Base-by-base conservation (phyloP, 805 yeast genomes). In the Maudiozyma serrabonitensis region DNA sequence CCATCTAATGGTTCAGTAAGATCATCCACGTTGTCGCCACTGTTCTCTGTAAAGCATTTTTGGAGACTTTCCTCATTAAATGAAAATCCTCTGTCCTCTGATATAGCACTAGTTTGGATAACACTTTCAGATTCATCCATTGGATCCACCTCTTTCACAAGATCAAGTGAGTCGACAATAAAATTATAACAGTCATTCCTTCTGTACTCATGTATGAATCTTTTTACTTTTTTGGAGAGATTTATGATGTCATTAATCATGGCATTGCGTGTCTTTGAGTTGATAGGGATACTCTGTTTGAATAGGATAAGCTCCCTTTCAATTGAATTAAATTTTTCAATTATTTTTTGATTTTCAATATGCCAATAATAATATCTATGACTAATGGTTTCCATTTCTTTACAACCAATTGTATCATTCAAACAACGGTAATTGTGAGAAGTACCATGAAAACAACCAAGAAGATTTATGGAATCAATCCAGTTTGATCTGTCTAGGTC, bases 141-240 rank as follows among this genome's bases (percentile, higher is more conserved):
- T 42, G 42, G 15, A 39, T 38, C 26, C 15, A 41, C 23, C 3
- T 45, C 44, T 15, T 26, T 8, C 6, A 37, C 34, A 2, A 23
- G 6, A 19, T 48, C 37, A 4, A 49, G 28, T 6, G 41, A 31
- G 37, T 46, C 50, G n/a, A 61, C 47, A 19, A 75, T 62, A 37
- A 63, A 64, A 15, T 67, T 53, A 58, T 75, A 75, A 25, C 73
- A 68, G 25, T 62, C 62, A 43, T 72, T 69, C 45, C 78, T 69
- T 48, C 74, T 70, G 13, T 73, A 63, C 50, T 82, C 84, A 50
- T 74, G 74, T 72, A 80, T 73, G 37, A 75, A 62, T 79, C 81
- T 76, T 51, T 80, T 82, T 43, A 81, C 61, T 52, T 76, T 74
- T 25, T 78, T 71, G n/a, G 74, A 70, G 52, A 79, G 61, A 50